Evolutionary conservation across 768 basidiomycete species (phyloP), one percentile per base, ranked within the genome.

Genomic region (Phlegmacium glaucopus): DNA sequence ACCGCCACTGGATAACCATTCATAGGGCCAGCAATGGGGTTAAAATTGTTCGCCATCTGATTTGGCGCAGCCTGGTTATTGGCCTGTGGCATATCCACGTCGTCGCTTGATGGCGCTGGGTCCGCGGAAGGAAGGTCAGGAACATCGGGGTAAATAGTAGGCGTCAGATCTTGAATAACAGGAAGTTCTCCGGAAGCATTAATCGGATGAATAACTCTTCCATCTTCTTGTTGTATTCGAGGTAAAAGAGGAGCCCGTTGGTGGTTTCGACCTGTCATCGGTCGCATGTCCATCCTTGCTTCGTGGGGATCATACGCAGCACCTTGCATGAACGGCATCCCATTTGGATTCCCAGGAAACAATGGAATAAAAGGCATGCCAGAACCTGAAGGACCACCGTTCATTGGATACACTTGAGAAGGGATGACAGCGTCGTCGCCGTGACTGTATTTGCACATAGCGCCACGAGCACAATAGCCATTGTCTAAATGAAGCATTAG

Each of bases 391-490:
- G 32, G 32, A 3, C 10, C n/a, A 34, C 32, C 32, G 59, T 71
- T 72, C 72, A 82, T 73, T 25, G 79, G 73, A 56, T 83, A 87
- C 26, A 90, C 62, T 52, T 82, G 83, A 0, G 77, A 79, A 0
- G 87, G 90, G 8, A 89, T 72, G 42, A 90, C 82, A 26, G 90
- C 88, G 61, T 94, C 90, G 1, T 91, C 90, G 30, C 90, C 92
- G 57, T 98, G 94, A 50, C 89, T 92, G 67, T 82, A 97, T 61
- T 91, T 93, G 76, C 94, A 98, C 50, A 78, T 77, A 15, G 79
- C 84, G 39, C 94, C 94, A 27, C 93, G 82, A 34, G 89, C 80
- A 57, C 94, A 98, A 68, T 85, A 96, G 1, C 94, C 94, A 49
- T 84, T 84, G 61, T 94, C 94, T 97, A 7, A 8, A 50, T 38